Evolutionary conservation across 805 yeast species (phyloP).

Genomic region (Nakazawaea wickerhamii): DNA sequence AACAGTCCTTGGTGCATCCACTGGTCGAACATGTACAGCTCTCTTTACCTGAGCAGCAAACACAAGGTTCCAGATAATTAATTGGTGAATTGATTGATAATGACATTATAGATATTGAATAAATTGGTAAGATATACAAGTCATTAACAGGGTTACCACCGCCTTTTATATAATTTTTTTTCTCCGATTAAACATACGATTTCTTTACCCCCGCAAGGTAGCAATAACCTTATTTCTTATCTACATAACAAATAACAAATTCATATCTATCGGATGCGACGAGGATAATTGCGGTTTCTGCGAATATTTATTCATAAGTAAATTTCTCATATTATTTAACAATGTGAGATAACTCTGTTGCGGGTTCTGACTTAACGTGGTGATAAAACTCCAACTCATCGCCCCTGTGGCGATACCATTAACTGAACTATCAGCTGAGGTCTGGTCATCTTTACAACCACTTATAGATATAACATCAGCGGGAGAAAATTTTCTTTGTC

Average conservation of each 20-base stretch:
- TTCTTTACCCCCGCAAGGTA: background rate
- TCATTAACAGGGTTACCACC: background rate
- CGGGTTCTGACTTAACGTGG: conserved; percentile 52
- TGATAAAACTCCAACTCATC: conserved; percentile 67
- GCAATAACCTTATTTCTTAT: background rate
- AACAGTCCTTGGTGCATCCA: background rate
- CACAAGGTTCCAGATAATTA: background rate
- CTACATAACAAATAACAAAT: conserved; percentile 32
- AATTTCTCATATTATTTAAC: conserved; percentile 63
- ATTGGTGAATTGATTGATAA: background rate
- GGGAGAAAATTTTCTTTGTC: conserved; percentile 52
- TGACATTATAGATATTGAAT: background rate
- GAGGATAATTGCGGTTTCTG: conserved; percentile 82
- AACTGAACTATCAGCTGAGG: conserved; percentile 63
- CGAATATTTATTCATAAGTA: conserved; percentile 56
- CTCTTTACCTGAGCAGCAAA: background rate
- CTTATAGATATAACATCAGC: conserved; percentile 68
- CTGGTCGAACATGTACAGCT: background rate
- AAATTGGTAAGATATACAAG: too few species aligned
- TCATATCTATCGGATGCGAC: conserved; percentile 74
- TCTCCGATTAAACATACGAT: too few species aligned
- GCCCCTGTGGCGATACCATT: conserved; percentile 69
- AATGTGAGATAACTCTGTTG: conserved; percentile 65
- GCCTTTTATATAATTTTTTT: too few species aligned
- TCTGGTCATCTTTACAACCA: conserved; percentile 74